Evolutionary conservation across 2,329 filamentous ascomycete genomes (phyloP).

Genomic region (Colletotrichum sp.): DNA sequence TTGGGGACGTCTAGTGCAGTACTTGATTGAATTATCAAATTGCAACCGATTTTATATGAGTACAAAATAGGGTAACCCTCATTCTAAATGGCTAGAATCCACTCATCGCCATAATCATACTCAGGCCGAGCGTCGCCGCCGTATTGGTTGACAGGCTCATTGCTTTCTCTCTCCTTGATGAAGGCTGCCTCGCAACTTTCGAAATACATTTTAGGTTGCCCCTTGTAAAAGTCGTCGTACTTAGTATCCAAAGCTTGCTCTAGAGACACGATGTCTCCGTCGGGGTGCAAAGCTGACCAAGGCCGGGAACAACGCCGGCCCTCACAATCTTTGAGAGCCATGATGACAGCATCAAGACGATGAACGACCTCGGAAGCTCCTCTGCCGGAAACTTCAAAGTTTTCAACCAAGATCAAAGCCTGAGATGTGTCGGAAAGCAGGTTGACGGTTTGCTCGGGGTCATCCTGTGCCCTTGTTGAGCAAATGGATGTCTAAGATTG

Average conservation of each 20-base stretch:
- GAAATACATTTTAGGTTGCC: slow-evolving; percentile 8
- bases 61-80: neutral
- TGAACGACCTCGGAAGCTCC: neutral
- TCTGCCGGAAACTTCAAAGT: neutral
- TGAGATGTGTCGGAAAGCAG: neutral
- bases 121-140: neutral
- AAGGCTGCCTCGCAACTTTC: neutral
- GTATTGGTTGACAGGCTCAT: neutral
- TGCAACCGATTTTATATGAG: neutral
- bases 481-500: neutral
- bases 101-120: neutral
- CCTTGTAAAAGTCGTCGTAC: neutral
- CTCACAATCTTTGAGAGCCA: neutral
- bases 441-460: neutral
- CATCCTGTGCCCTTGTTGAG: neutral
- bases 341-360: neutral
- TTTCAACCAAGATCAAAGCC: neutral
- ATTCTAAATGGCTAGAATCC: neutral
- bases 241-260: neutral
- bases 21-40: neutral
- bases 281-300: neutral
- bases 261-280: neutral
- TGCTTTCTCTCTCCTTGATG: neutral
- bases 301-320: neutral
- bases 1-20: neutral